These are phyloP conservation scores for Auriscalpium orientale DNA, from an alignment of 768 basidiomycete genomes.

Conservation along the genomic window DNA sequence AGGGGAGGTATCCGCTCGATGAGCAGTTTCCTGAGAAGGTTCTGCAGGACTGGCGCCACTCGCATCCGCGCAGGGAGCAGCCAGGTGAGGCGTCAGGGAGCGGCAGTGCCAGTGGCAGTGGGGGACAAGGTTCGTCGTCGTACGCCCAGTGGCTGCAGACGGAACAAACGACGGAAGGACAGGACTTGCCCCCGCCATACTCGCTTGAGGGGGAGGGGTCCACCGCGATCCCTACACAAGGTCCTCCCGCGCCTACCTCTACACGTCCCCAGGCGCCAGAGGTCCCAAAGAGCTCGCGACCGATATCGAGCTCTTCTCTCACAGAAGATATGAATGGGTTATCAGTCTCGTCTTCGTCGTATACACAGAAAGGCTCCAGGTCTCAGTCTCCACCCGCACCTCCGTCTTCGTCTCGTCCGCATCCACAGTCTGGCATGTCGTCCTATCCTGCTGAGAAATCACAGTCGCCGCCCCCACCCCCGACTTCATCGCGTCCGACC, in stretches of 20 bases:
- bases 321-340: neutral
- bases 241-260: constrained; percentile 1
- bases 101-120: neutral
- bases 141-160: constrained; percentile 43
- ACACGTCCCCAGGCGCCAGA: constrained; percentile 11
- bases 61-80: constrained; percentile 5
- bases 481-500: neutral
- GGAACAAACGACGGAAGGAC: constrained; percentile 30
- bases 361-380: no score
- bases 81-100: neutral
- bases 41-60: constrained; percentile 5
- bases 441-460: neutral
- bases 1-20: constrained; percentile 2
- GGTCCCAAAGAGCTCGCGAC: constrained; percentile 7
- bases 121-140: constrained; percentile 14
- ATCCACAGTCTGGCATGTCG: no score
- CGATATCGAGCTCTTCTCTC: neutral
- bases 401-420: no score
- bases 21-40: constrained; percentile 12
- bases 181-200: constrained; percentile 57
- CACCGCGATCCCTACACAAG: neutral
- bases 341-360: neutral
- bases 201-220: constrained; percentile 36
- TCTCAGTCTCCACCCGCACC: no score
- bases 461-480: neutral